Percentiles rank a stretch among this genome's conserved stretches.
Conservation (phyloP, 768 basidiomycete species). For the Nevesoporus exiguus region DNA sequence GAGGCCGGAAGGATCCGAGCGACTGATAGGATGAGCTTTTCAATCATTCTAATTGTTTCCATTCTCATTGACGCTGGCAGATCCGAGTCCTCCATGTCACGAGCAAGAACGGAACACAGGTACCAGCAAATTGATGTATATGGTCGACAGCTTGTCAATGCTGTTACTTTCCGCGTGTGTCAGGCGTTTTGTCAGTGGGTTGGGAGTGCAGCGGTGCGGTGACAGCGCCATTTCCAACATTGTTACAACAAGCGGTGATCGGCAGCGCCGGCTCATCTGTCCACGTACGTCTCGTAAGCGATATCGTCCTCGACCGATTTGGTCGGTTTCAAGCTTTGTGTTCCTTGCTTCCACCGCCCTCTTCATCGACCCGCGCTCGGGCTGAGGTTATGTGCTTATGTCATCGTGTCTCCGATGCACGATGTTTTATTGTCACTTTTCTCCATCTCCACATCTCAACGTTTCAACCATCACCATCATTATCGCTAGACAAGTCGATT, state of each 20-base stretch:
- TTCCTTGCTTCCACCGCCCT: too few relatives aligned
- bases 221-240: not conserved
- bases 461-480: too few relatives aligned
- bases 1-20: not conserved
- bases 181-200: not conserved
- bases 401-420: too few relatives aligned
- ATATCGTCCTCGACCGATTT: too few relatives aligned
- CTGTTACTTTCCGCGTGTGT: not conserved
- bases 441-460: too few relatives aligned
- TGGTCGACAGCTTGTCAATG: not conserved
- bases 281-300: too few relatives aligned
- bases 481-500: not conserved
- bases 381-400: too few relatives aligned
- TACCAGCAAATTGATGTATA: not conserved
- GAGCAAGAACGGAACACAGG: not conserved
- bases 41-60: conserved; percentile 30
- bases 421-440: too few relatives aligned
- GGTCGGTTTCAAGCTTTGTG: too few relatives aligned
- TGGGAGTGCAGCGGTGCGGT: not conserved
- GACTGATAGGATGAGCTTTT: conserved; percentile 11
- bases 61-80: conserved; percentile 24
- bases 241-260: not conserved
- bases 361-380: too few relatives aligned
- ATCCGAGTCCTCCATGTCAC: conserved; percentile 8
- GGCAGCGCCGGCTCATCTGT: too few relatives aligned